These are phyloP conservation scores for Pseudevernia furfuracea DNA, from an alignment of 495 filamentous ascomycete species.

Conservation along the genomic window DNA sequence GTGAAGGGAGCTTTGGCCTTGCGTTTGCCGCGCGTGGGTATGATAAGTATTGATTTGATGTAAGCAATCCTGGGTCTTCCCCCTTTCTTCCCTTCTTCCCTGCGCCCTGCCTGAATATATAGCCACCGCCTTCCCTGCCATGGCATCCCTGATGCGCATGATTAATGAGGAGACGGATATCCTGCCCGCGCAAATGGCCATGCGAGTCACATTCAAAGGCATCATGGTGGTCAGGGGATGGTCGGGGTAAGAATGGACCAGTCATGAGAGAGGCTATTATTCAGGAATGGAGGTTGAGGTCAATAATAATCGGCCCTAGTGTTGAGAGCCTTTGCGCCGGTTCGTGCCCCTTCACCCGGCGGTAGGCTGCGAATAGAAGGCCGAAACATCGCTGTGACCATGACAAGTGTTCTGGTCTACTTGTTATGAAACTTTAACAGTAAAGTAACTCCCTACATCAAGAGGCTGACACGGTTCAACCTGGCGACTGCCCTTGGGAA, in stretches of 20 bases:
- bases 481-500: neutral
- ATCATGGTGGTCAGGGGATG: slow-evolving; percentile 15
- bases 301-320: slow-evolving; percentile 2
- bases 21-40: slow-evolving; percentile 1
- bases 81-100: slow-evolving; percentile 2
- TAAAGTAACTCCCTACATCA: neutral
- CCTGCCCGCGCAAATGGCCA: slow-evolving; percentile 5
- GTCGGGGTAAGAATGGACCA: slow-evolving; percentile 20
- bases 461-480: neutral
- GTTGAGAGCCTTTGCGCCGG: neutral
- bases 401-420: neutral
- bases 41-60: slow-evolving; percentile 8
- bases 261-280: slow-evolving; percentile 14
- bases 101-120: slow-evolving; percentile 17
- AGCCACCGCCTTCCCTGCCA: slow-evolving; percentile 13
- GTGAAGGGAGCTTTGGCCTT: slow-evolving; percentile 10
- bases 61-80: slow-evolving; percentile 2
- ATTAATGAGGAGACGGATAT: slow-evolving; percentile 2
- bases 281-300: slow-evolving; percentile 19
- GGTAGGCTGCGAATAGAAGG: slow-evolving; percentile 9
- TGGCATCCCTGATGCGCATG: slow-evolving; percentile 12
- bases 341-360: neutral
- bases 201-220: slow-evolving; percentile 14
- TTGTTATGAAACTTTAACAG: slow-evolving; percentile 9
- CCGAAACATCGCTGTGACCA: neutral